Evolutionary conservation across 495 filamentous ascomycete species (phyloP).

Genomic region (Talaromyces adpressus): DNA sequence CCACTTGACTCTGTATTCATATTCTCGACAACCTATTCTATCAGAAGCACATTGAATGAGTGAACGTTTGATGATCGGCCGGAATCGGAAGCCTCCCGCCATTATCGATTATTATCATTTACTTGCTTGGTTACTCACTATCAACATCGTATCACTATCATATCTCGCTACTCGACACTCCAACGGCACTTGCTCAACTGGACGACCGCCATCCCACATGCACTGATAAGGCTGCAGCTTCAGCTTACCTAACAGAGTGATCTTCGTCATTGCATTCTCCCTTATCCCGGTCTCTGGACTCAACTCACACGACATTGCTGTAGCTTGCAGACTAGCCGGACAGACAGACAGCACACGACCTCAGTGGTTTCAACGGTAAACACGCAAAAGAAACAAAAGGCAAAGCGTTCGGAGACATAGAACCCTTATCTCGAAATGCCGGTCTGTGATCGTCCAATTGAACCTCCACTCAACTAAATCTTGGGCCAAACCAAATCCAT

Average conservation of each 20-base stretch:
- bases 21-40: not conserved
- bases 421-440: not conserved
- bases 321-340: not conserved
- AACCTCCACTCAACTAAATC: slow-evolving; percentile 1
- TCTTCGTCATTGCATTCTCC: not conserved
- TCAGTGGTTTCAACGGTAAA: not conserved
- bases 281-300: not conserved
- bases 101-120: not conserved
- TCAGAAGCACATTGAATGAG: not conserved
- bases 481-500: not conserved
- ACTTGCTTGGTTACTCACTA: not conserved
- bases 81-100: not conserved
- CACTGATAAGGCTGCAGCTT: slow-evolving; percentile 13
- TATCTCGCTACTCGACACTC: not conserved
- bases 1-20: not conserved
- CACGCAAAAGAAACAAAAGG: not conserved
- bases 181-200: not conserved
- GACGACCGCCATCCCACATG: slow-evolving; percentile 13
- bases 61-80: not conserved
- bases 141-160: not conserved
- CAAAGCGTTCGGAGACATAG: not conserved
- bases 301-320: not conserved
- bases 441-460: slow-evolving; percentile 2
- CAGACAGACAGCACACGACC: not conserved
- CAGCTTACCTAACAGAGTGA: not conserved